These are phyloP conservation scores for Phytopythium ostracodes DNA, from an alignment of 352 stramenopile species.

Conservation along the genomic window DNA sequence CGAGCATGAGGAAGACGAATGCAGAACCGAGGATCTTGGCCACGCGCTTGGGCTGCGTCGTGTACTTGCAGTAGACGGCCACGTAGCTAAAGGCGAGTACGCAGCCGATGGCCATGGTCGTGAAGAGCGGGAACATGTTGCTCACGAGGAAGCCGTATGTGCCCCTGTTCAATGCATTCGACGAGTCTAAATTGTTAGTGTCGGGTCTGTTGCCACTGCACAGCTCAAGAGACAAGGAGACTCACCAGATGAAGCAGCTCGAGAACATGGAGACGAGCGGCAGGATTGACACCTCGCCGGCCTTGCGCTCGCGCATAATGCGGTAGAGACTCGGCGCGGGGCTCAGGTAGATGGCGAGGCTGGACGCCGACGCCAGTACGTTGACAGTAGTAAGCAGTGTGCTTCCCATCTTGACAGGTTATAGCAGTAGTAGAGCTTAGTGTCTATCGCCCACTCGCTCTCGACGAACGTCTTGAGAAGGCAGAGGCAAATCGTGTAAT, in stretches of 20 bases:
- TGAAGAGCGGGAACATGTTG: conserved; percentile 33
- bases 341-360: conserved; percentile 17
- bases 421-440: background rate
- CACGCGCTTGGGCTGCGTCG: conserved; percentile 17
- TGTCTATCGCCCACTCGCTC: background rate
- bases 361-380: conserved; percentile 14
- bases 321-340: conserved; percentile 15
- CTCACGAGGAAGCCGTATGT: conserved; percentile 11
- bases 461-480: background rate
- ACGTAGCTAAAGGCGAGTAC: conserved; percentile 27
- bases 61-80: conserved; percentile 28
- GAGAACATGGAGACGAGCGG: conserved; percentile 19
- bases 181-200: background rate
- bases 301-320: conserved; percentile 13
- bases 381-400: background rate
- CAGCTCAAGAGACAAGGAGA: background rate
- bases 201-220: background rate
- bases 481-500: background rate
- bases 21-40: conserved; percentile 28
- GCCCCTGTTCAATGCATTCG: background rate
- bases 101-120: conserved; percentile 24
- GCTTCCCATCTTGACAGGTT: background rate
- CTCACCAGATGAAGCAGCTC: conserved; percentile 17
- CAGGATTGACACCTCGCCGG: conserved; percentile 16
- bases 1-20: conserved; percentile 16